Conservation (phyloP, 228 moss, liverwort and hornwort species). For the Sphagnum magellanicum region DNA sequence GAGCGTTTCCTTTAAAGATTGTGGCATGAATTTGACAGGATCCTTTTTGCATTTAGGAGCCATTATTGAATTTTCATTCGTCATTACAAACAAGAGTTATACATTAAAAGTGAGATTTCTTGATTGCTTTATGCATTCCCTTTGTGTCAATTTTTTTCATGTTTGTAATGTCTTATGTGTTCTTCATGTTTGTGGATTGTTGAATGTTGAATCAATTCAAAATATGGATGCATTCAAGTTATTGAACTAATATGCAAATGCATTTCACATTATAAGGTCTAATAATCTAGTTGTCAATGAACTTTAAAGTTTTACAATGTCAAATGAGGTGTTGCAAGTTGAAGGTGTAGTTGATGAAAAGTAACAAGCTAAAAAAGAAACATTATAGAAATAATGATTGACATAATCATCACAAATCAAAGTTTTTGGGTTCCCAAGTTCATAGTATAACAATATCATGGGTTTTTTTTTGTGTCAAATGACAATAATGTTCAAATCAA, state of each 20-base stretch:
- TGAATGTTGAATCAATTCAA: background rate
- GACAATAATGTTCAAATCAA: background rate
- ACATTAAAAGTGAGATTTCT: too few species aligned
- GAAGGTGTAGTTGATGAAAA: background rate
- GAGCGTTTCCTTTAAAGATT: too few species aligned
- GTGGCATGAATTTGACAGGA: too few species aligned
- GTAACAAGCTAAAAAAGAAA: background rate
- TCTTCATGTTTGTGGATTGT: background rate
- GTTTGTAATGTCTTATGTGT: background rate
- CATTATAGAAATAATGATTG: background rate
- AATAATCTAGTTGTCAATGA: background rate
- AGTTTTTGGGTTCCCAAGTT: background rate
- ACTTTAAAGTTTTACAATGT: too few species aligned
- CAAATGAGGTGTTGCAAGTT: background rate
- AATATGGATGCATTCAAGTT: background rate
- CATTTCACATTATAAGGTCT: background rate
- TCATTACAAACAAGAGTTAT: too few species aligned
- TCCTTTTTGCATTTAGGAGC: too few species aligned
- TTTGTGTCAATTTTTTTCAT: background rate
- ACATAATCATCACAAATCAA: background rate
- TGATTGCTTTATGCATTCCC: too few species aligned
- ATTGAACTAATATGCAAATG: background rate
- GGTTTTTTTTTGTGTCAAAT: background rate
- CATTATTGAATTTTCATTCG: too few species aligned
- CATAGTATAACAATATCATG: background rate